Evolutionary conservation across 176 grass and related monocot genomes (phyloP).

Genomic region (Chrysopogon serrulatus): DNA sequence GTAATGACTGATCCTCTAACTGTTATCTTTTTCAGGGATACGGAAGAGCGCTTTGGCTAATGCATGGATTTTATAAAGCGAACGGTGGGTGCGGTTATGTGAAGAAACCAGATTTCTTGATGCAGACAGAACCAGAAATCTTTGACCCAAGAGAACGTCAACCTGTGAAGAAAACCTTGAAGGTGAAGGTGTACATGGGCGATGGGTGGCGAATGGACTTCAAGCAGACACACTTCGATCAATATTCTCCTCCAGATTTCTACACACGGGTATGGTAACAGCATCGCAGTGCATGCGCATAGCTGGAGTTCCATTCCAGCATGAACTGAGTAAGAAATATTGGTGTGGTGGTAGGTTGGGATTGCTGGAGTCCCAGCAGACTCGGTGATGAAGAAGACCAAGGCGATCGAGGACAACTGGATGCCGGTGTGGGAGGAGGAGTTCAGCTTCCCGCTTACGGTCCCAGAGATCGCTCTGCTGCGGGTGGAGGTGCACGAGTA

Average conservation of each 20-base stretch:
- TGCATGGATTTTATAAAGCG: constrained; percentile 95
- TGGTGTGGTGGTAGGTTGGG: constrained; percentile 43
- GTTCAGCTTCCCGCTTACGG: constrained; percentile 52
- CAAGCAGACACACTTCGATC: constrained; percentile 77
- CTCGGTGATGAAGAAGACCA: constrained; percentile 73
- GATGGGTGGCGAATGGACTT: constrained; percentile 92
- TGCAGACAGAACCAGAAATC: constrained; percentile 57
- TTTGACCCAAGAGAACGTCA: constrained; percentile 57
- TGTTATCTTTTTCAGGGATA: constrained; percentile 61
- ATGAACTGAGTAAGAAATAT: neutral
- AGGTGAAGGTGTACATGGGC: constrained; percentile 94
- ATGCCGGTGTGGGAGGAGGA: constrained; percentile 77
- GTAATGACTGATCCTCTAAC: neutral
- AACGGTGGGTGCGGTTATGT: constrained; percentile 91
- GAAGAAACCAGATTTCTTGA: constrained; percentile 94
- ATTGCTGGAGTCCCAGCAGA: constrained; percentile 79
- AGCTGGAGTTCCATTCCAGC: no score
- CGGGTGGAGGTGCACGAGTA: constrained; percentile 85
- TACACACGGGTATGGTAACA: constrained; percentile 57
- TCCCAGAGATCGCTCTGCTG: constrained; percentile 86
- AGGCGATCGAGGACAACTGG: constrained; percentile 86
- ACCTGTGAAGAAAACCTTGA: constrained; percentile 61
- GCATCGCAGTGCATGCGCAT: no score
- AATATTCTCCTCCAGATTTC: constrained; percentile 92
- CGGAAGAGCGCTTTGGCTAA: constrained; percentile 92